Percentiles rank a stretch among this genome's conserved stretches.
phyloP scores from a whole-genome alignment of 495 filamentous ascomycete genomes.

The Talaromyces stipitatus region DNA sequence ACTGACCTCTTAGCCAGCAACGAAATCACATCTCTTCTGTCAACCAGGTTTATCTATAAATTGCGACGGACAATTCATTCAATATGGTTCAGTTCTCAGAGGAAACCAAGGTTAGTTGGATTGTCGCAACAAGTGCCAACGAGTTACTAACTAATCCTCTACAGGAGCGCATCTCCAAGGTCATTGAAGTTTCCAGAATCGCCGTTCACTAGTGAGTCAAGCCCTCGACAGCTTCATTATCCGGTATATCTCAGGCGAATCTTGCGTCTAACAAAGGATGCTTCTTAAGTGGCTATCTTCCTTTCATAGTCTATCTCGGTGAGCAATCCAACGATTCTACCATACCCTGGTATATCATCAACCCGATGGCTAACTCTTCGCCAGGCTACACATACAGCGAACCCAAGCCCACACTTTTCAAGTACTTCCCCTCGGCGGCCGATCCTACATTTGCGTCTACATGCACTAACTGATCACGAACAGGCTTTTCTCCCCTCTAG shows the following conservation, averaged over 20 bases:
- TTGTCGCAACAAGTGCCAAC: too few relatives aligned
- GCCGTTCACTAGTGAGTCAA: slow-evolving; percentile 85
- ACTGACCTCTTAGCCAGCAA: not conserved
- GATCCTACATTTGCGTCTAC: not conserved
- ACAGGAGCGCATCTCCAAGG: slow-evolving; percentile 91
- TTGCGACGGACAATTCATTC: slow-evolving; percentile 3
- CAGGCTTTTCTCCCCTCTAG: slow-evolving; percentile 69
- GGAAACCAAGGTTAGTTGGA: slow-evolving; percentile 73
- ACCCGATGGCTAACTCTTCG: slow-evolving; percentile 4
- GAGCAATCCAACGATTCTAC: slow-evolving; percentile 13
- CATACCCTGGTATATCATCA: not conserved
- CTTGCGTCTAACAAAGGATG: slow-evolving; percentile 23
- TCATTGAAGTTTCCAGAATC: slow-evolving; percentile 88
- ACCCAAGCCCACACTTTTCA: slow-evolving; percentile 85
- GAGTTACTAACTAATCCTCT: slow-evolving; percentile 1
- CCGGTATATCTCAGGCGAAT: not conserved
- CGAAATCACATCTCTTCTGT: not conserved
- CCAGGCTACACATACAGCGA: slow-evolving; percentile 90
- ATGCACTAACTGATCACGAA: slow-evolving; percentile 2
- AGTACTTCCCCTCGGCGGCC: slow-evolving; percentile 44
- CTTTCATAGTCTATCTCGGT: slow-evolving; percentile 96
- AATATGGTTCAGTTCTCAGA: slow-evolving; percentile 87
- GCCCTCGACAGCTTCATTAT: not conserved
- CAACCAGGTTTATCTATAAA: not conserved
- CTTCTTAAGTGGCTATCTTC: slow-evolving; percentile 75